These are phyloP conservation scores for Claviceps maximensis DNA, from an alignment of 2,329 filamentous ascomycete genomes.

Conservation along the genomic window DNA sequence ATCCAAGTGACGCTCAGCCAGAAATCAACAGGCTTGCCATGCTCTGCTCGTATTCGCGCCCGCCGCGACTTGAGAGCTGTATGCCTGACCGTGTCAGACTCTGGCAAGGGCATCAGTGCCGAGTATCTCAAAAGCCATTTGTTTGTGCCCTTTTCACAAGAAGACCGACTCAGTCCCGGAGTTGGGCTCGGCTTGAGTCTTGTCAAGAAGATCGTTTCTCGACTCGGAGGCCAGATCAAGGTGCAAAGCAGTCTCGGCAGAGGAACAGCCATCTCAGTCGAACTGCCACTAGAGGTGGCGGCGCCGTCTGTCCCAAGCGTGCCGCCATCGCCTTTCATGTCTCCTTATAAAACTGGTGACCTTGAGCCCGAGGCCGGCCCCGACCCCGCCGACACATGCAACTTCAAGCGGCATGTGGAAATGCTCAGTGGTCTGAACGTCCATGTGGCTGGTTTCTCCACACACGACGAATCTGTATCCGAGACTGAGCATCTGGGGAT, in stretches of 20 bases:
- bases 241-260: constrained; percentile 32
- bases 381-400: not conserved
- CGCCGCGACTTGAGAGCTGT: constrained; percentile 9
- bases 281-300: constrained; percentile 14
- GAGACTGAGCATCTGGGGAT: not conserved
- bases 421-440: constrained; percentile 20
- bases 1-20: constrained; percentile 16
- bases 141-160: constrained; percentile 52
- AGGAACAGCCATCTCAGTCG: constrained; percentile 24
- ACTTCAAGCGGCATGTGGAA: constrained; percentile 15
- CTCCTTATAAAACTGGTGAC: not conserved
- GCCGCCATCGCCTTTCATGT: not conserved
- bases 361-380: no score
- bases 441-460: constrained; percentile 12
- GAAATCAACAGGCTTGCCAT: constrained; percentile 6
- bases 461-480: not conserved
- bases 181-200: constrained; percentile 54
- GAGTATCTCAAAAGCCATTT: constrained; percentile 47
- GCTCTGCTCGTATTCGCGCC: not conserved
- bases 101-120: constrained; percentile 50
- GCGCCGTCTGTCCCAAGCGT: not conserved
- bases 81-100: constrained; percentile 42
- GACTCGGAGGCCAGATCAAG: constrained; percentile 44
- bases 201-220: constrained; percentile 44
- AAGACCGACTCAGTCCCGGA: constrained; percentile 45